A percentile compares a stretch with the other conserved stretches of the same genome.
These are phyloP conservation scores for Diphasiastrum complanatum DNA, from an alignment of 83 land plant genomes.

Conservation along the genomic window DNA sequence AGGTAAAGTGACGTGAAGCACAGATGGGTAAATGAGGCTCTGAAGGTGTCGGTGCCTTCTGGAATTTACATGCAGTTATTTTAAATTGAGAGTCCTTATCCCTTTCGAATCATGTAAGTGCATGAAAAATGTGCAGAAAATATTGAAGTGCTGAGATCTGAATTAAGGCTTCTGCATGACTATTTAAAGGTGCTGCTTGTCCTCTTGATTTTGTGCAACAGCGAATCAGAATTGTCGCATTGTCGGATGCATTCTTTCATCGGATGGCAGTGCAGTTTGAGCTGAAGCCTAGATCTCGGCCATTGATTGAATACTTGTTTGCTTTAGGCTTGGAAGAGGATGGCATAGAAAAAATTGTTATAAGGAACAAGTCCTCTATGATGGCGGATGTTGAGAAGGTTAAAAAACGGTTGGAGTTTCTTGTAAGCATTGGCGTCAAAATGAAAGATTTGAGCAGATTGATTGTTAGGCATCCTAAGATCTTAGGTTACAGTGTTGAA, in stretches of 20 bases:
- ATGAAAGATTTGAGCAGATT: conserved; percentile 50
- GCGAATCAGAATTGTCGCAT: too few relatives aligned
- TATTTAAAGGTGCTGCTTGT: too few relatives aligned
- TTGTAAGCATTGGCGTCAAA: conserved; percentile 59
- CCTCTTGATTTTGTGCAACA: too few relatives aligned
- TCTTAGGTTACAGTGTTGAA: conserved; percentile 74
- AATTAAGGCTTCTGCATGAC: too few relatives aligned
- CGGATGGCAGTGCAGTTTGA: conserved; percentile 38
- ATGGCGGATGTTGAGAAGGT: conserved; percentile 50
- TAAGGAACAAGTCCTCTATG: conserved; percentile 67
- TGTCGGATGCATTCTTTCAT: conserved; percentile 24
- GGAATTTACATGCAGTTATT: too few relatives aligned
- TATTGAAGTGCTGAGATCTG: too few relatives aligned
- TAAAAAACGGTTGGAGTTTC: conserved; percentile 53
- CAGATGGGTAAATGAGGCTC: too few relatives aligned
- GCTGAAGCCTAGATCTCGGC: conserved; percentile 51
- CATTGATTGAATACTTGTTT: conserved; percentile 63
- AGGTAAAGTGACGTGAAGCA: too few relatives aligned
- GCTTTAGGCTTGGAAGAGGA: conserved; percentile 56
- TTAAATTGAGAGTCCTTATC: too few relatives aligned
- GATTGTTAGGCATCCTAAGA: conserved; percentile 70
- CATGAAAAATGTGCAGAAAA: too few relatives aligned
- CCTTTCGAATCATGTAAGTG: too few relatives aligned
- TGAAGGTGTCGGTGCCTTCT: too few relatives aligned
- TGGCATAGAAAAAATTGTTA: conserved; percentile 51